phyloP scores from a whole-genome alignment of 2,329 filamentous ascomycete genomes.

The Gyromitra esculenta region DNA sequence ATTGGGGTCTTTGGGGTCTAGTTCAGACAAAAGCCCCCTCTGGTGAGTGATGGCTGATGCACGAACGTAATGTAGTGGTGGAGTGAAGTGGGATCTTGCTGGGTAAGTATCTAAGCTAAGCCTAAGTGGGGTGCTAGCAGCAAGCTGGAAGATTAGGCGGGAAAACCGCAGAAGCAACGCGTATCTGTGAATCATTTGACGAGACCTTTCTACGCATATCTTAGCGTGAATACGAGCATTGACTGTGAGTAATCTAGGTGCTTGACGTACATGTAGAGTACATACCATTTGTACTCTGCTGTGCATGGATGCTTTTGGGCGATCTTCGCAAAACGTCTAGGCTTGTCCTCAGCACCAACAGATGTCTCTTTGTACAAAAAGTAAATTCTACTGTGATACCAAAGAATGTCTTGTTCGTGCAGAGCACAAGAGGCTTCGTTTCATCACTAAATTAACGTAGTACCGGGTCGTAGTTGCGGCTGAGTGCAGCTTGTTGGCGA shows the following conservation, averaged over 20 bases:
- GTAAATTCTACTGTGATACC: not conserved
- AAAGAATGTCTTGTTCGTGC: not conserved
- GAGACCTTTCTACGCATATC: slow-evolving; percentile 1
- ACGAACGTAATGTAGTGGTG: slow-evolving; percentile 38
- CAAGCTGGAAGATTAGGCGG: not conserved
- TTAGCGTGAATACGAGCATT: slow-evolving; percentile 5
- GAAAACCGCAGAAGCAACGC: slow-evolving; percentile 2
- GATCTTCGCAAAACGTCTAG: not conserved
- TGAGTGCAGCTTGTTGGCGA: slow-evolving; percentile 21
- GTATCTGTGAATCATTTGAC: slow-evolving; percentile 27
- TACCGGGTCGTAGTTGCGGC: slow-evolving; percentile 12
- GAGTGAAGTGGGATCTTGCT: slow-evolving; percentile 30
- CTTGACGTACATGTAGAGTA: not conserved
- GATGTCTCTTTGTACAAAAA: not conserved
- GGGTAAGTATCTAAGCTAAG: slow-evolving; percentile 2
- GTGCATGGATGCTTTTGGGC: not conserved
- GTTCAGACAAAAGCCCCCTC: slow-evolving; percentile 3
- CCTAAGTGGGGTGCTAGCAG: slow-evolving; percentile 11
- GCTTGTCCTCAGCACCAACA: not conserved
- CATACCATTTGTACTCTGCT: not conserved
- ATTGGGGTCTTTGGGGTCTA: slow-evolving; percentile 63
- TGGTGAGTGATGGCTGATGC: slow-evolving; percentile 41
- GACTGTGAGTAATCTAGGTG: not conserved
- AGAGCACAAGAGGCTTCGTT: not conserved
- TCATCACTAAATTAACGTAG: not conserved